Conservation (phyloP, 1,139 yeast species). For the Hyphopichia buzzinii region DNA sequence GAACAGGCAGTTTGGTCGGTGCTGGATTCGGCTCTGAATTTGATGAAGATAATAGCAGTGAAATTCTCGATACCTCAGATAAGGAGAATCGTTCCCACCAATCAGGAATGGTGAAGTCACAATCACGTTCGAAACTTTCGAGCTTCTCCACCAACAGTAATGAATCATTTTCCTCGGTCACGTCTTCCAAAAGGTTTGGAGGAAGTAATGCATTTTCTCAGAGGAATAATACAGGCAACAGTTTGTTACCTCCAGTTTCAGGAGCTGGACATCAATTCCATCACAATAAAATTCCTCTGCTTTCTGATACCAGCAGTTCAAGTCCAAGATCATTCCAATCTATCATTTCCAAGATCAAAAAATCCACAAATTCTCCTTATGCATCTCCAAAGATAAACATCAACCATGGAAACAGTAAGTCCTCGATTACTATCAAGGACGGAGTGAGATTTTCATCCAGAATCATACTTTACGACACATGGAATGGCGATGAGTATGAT, state of each 20-base stretch:
- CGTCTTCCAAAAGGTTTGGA: not conserved
- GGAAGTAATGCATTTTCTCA: not conserved
- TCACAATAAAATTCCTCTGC: slow-evolving; percentile 27
- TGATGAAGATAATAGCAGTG: slow-evolving; percentile 4
- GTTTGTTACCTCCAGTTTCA: slow-evolving; percentile 10
- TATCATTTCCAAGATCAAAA: slow-evolving; percentile 27
- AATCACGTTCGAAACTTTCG: slow-evolving; percentile 1
- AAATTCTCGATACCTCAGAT: slow-evolving; percentile 1
- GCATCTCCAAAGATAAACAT: slow-evolving; percentile 4
- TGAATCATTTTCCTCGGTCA: not conserved
- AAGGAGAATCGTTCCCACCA: slow-evolving; percentile 7
- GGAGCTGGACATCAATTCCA: slow-evolving; percentile 8
- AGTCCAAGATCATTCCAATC: slow-evolving; percentile 35
- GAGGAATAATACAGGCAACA: not conserved
- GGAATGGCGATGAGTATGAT: slow-evolving; percentile 81
- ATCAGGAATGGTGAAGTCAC: not conserved
- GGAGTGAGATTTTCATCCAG: slow-evolving; percentile 79
- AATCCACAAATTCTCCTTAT: slow-evolving; percentile 13
- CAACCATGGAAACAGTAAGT: not conserved
- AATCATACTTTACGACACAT: slow-evolving; percentile 84
- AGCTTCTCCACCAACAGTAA: slow-evolving; percentile 2
- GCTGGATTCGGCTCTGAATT: slow-evolving; percentile 27
- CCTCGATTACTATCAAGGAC: slow-evolving; percentile 5
- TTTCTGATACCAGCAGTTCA: slow-evolving; percentile 21
- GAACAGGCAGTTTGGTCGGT: slow-evolving; percentile 24